Base-by-base conservation (phyloP, 2,329 filamentous ascomycete genomes). In the Aspergillus aculeatinus region DNA sequence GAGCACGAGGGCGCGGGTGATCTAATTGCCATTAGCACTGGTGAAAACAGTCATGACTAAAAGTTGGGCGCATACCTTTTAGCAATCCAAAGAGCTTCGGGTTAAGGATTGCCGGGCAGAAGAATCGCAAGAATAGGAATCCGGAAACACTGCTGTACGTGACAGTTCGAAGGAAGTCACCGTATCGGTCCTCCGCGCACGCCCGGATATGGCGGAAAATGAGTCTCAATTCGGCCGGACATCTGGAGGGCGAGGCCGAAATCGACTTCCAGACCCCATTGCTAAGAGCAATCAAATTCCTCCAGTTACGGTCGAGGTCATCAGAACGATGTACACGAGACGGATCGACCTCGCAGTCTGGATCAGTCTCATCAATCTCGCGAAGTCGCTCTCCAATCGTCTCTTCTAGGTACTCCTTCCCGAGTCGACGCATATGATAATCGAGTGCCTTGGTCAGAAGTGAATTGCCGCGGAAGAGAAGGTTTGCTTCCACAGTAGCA, bases 401-500 rank as follows among this genome's bases (percentile, higher is more conserved):
- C 53, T 96, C 91, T 67, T 96, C 91, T 1, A 99, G 79, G 69
- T 96, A 99, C 67, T 97, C 93, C 67, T 92, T 94, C 48, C 95
- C 95, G 0, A 98, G 81, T 10, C 95, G 87, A 60, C 92, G 90
- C 95, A 99, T 98, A 74, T 99, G 93, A 60, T 92, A 90, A 73
- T 99, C 95, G 49, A 99, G 83, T 1, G 93, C 89, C 74, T 97
- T 96, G 0, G 95, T 99, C 29, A 98, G 83, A 10, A 99, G 80
- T 0, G 95, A 96, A 70, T 99, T 99, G 62, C 95, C 95, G 35
- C 95, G 87, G 77, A 99, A 99, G 4, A 99, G 85, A 1, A 99
- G 82, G 67, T 98, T 99, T 5, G 94, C 95, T 74, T 99, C 95
- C 49, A 87, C 78, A 16, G 85, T 86, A 25, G 86, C 86, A 49